Evolutionary conservation across 768 basidiomycete species (phyloP).

Genomic region (Leccinum incarnatum): DNA sequence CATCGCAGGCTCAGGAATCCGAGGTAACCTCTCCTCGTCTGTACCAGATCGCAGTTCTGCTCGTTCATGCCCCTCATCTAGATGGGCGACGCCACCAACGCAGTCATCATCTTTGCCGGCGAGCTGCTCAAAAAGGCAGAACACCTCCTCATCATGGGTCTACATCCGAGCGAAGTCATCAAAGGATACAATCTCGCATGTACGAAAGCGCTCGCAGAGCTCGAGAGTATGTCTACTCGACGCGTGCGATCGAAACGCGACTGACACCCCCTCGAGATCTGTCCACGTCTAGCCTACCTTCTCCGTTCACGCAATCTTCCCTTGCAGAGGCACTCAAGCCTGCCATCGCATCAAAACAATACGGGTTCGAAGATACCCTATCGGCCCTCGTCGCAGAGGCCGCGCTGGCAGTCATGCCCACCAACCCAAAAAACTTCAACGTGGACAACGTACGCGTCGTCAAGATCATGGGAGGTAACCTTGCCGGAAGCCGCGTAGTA

Average conservation of each 20-base stretch:
- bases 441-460: constrained; percentile 98
- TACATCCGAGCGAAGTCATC: constrained; percentile 95
- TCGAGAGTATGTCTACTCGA: constrained; percentile 69
- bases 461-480: constrained; percentile 94
- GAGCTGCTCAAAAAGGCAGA: constrained; percentile 94
- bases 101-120: constrained; percentile 92
- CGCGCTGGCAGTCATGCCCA: constrained; percentile 87
- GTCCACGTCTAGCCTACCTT: constrained; percentile 64
- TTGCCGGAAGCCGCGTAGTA: constrained; percentile 84
- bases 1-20: constrained; percentile 91
- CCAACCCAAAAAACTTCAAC: constrained; percentile 88
- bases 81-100: constrained; percentile 98
- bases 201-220: constrained; percentile 76
- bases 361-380: constrained; percentile 85
- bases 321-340: constrained; percentile 81
- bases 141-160: constrained; percentile 89
- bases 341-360: constrained; percentile 95
- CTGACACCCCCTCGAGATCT: constrained; percentile 48
- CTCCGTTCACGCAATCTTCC: constrained; percentile 64
- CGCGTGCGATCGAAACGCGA: constrained; percentile 6
- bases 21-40: constrained; percentile 56
- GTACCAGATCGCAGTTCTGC: not conserved
- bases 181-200: constrained; percentile 94
- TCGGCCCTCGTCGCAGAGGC: constrained; percentile 89
- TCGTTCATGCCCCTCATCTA: constrained; percentile 26